These are phyloP conservation scores for Carex arenaria DNA, from an alignment of 202 grass and related monocot species.

Conservation along the genomic window DNA sequence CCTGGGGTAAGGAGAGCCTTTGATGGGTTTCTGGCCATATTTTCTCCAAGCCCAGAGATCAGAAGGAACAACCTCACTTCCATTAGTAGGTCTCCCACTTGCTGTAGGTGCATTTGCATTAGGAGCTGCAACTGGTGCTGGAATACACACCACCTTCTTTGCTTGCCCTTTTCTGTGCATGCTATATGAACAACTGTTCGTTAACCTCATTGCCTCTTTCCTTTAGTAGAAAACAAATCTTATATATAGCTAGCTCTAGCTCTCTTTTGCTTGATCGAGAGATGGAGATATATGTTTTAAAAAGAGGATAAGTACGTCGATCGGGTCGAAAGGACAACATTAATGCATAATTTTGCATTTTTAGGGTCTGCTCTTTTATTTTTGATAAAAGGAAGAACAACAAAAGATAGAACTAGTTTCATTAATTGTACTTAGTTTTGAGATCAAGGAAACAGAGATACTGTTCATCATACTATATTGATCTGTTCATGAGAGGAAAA, in stretches of 20 bases:
- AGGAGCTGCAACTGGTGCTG: conserved; percentile 44
- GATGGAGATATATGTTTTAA: not conserved
- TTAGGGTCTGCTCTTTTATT: not conserved
- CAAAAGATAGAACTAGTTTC: not conserved
- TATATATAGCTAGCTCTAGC: not conserved
- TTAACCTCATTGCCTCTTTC: conserved; percentile 18
- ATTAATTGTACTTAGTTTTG: not conserved
- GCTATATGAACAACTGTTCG: not conserved
- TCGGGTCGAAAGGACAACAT: not conserved
- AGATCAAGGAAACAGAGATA: not conserved
- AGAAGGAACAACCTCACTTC: conserved; percentile 86
- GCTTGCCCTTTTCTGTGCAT: conserved; percentile 59
- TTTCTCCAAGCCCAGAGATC: conserved; percentile 99
- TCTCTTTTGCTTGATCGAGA: conserved; percentile 9
- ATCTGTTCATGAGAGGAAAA: not conserved
- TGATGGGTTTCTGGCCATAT: conserved; percentile 98
- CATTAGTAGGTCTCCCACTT: conserved; percentile 39
- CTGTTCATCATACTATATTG: not conserved
- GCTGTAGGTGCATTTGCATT: conserved; percentile 25
- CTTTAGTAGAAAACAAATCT: conserved; percentile 2
- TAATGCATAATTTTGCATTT: not conserved
- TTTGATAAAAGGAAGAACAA: not conserved
- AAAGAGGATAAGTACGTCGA: not conserved
- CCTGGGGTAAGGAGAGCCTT: conserved; percentile 91
- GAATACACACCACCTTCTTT: conserved; percentile 98